These are phyloP conservation scores for Fusarium nelsonii DNA, from an alignment of 2,329 filamentous ascomycete species.

Conservation along the genomic window DNA sequence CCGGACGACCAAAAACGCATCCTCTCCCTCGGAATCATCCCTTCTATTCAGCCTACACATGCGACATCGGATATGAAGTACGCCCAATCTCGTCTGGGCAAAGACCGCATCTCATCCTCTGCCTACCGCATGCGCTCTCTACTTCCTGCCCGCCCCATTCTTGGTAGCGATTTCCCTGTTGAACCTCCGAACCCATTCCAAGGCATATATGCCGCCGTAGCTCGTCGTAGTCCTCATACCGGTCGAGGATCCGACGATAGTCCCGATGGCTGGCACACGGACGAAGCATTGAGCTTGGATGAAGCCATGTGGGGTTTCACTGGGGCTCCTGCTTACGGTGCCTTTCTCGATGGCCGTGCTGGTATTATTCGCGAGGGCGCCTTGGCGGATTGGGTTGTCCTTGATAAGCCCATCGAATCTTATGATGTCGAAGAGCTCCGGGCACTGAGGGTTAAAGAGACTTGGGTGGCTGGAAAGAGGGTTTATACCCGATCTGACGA, in stretches of 20 bases:
- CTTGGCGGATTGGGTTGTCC: constrained; percentile 78
- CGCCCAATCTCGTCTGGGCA: constrained; percentile 70
- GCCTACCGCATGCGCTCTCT: constrained; percentile 77
- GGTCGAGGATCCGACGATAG: constrained; percentile 63
- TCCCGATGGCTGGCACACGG: constrained; percentile 67
- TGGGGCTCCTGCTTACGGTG: constrained; percentile 67
- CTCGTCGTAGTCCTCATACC: constrained; percentile 69
- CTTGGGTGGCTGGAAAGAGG: constrained; percentile 72
- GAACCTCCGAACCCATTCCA: constrained; percentile 76
- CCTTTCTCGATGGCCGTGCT: constrained; percentile 69
- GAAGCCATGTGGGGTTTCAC: constrained; percentile 75
- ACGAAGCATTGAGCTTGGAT: constrained; percentile 69
- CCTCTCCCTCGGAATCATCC: constrained; percentile 69
- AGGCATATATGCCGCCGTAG: constrained; percentile 76
- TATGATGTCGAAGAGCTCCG: constrained; percentile 66
- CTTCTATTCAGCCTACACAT: constrained; percentile 78
- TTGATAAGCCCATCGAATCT: constrained; percentile 68
- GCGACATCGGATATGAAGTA: constrained; percentile 79
- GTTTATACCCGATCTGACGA: constrained; percentile 55
- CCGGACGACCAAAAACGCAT: constrained; percentile 73
- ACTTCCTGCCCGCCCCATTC: constrained; percentile 64
- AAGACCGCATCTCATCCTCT: constrained; percentile 63
- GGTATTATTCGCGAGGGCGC: constrained; percentile 71
- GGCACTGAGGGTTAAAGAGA: constrained; percentile 69
- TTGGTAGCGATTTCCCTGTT: constrained; percentile 79